phyloP scores from a whole-genome alignment of 2,329 filamentous ascomycete genomes.

The Pseudogymnoascus sp. region DNA sequence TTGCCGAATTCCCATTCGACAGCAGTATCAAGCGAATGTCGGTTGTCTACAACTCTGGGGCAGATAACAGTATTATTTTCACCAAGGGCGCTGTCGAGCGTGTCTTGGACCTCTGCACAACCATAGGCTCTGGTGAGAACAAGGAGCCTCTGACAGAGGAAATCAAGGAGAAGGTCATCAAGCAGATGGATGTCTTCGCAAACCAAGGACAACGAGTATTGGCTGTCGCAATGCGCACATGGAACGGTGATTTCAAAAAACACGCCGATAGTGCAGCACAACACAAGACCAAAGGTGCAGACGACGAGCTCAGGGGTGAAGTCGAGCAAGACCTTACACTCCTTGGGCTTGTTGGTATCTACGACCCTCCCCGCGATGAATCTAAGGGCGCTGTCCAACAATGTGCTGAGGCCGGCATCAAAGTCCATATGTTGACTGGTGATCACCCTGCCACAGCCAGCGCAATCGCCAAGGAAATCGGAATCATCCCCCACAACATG shows the following conservation, averaged over 20 bases:
- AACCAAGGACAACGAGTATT: constrained; percentile 53
- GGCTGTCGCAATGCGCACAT: constrained; percentile 41
- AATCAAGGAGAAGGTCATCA: constrained; percentile 37
- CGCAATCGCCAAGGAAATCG: constrained; percentile 49
- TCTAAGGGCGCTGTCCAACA: constrained; percentile 50
- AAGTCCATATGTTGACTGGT: constrained; percentile 67
- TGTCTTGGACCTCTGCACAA: constrained; percentile 48
- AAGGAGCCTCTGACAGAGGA: constrained; percentile 33
- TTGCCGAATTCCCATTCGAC: constrained; percentile 59
- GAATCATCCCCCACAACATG: constrained; percentile 42
- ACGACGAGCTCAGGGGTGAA: constrained; percentile 24
- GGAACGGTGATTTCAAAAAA: constrained; percentile 17
- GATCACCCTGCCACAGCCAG: constrained; percentile 49
- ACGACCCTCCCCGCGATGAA: constrained; percentile 51
- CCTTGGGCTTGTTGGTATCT: constrained; percentile 48
- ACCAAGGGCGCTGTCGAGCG: constrained; percentile 57
- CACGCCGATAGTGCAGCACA: constrained; percentile 1
- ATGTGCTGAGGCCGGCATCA: constrained; percentile 59
- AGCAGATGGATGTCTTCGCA: constrained; percentile 49
- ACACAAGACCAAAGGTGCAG: constrained; percentile 13
- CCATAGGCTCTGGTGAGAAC: constrained; percentile 33
- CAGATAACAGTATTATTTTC: constrained; percentile 35
- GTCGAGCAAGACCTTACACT: constrained; percentile 47
- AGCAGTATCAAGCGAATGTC: constrained; percentile 60
- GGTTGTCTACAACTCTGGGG: constrained; percentile 42